Evolutionary conservation across 1,284 basidiomycete species (phyloP).

Genomic region (Butyriboletus appendiculatus): DNA sequence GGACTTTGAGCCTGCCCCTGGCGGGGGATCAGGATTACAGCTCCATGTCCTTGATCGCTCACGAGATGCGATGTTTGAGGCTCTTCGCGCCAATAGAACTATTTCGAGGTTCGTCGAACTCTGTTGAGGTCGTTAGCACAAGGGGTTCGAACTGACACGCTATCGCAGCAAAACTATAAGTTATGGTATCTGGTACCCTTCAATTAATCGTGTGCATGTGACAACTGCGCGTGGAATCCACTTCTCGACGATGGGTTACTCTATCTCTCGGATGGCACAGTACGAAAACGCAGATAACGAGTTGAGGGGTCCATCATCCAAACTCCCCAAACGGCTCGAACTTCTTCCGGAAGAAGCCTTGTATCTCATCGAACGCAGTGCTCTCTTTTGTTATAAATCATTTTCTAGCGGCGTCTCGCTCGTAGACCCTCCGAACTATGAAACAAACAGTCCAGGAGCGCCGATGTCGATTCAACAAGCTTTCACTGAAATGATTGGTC

Average conservation of each 20-base stretch:
- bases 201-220: constrained; percentile 64
- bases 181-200: constrained; percentile 72
- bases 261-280: constrained; percentile 43
- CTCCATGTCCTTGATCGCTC: constrained; percentile 70
- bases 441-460: constrained; percentile 48
- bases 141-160: constrained; percentile 8
- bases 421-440: constrained; percentile 34
- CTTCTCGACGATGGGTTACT: constrained; percentile 79
- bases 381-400: constrained; percentile 80
- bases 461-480: constrained; percentile 93
- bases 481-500: constrained; percentile 81
- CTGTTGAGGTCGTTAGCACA: not conserved
- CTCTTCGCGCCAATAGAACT: constrained; percentile 71
- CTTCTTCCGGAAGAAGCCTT: constrained; percentile 93
- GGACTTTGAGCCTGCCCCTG: constrained; percentile 86
- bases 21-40: constrained; percentile 80
- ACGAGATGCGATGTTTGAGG: constrained; percentile 82
- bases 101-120: constrained; percentile 61
- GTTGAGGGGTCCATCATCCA: constrained; percentile 30
- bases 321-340: constrained; percentile 66
- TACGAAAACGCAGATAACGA: constrained; percentile 17
- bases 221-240: constrained; percentile 75
- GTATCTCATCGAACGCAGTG: constrained; percentile 89
- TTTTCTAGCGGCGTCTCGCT: constrained; percentile 20
- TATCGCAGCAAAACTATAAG: constrained; percentile 66